Percentiles rank a stretch among this genome's conserved stretches.
Conservation (phyloP, 192 early-diverging fungal species). For the Coemansia sp. region DNA sequence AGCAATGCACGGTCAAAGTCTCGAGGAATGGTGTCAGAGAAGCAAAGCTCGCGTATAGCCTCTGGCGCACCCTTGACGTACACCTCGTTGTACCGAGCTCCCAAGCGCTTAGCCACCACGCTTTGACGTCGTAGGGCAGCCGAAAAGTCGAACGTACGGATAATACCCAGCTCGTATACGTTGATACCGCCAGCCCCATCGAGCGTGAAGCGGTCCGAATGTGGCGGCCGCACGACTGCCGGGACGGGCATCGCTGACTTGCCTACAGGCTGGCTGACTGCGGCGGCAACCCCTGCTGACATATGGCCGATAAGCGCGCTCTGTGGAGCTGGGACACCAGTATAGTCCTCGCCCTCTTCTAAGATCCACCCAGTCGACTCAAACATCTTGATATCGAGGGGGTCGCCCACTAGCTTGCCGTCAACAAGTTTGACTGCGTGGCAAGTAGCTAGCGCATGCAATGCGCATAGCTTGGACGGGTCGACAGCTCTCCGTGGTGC, state of each 20-base stretch:
- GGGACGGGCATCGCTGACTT: constrained; percentile 58
- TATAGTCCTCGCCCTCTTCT: constrained; percentile 77
- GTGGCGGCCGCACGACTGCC: constrained; percentile 87
- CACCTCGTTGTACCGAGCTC: constrained; percentile 62
- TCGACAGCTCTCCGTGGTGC: constrained; percentile 47
- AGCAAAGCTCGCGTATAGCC: constrained; percentile 88
- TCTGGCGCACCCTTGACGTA: constrained; percentile 99
- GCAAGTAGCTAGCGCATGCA: constrained; percentile 76
- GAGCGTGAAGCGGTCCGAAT: constrained; percentile 64
- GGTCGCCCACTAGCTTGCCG: constrained; percentile 91
- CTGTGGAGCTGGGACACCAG: neutral
- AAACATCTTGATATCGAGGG: constrained; percentile 98
- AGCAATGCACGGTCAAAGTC: constrained; percentile 82
- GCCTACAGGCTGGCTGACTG: neutral
- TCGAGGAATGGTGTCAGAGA: constrained; percentile 76
- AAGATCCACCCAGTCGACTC: constrained; percentile 92
- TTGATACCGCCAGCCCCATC: constrained; percentile 43
- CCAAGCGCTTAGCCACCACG: constrained; percentile 81
- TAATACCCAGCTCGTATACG: constrained; percentile 74
- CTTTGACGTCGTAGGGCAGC: constrained; percentile 88
- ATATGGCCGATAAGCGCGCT: constrained; percentile 12
- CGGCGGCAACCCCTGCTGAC: constrained; percentile 3
- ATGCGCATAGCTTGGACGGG: constrained; percentile 47
- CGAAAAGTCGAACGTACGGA: constrained; percentile 92
- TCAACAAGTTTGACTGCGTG: constrained; percentile 90